Evolutionary conservation across 768 basidiomycete species (phyloP).

Genomic region (Rhizopogon salebrosus): DNA sequence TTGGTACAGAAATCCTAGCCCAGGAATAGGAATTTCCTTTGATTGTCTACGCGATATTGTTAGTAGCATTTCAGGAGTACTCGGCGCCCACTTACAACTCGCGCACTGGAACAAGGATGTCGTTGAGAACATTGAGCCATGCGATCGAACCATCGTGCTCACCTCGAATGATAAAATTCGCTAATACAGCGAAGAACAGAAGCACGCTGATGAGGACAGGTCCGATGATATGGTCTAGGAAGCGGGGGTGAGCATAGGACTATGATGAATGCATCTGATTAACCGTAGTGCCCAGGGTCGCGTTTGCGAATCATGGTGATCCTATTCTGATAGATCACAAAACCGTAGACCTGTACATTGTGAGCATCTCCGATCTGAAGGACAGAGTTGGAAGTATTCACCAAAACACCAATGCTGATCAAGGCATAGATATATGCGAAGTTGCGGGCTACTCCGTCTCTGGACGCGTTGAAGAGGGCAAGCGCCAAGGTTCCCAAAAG

Average conservation of each 20-base stretch:
- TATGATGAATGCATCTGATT: constrained; percentile 12
- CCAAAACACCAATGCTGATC: constrained; percentile 70
- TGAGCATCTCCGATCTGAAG: background rate
- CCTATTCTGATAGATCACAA: constrained; percentile 78
- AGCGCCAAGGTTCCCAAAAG: constrained; percentile 81
- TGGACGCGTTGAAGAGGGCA: constrained; percentile 84
- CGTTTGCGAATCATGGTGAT: constrained; percentile 87
- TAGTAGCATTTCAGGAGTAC: background rate
- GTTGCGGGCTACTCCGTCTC: constrained; percentile 51
- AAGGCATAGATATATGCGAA: constrained; percentile 83
- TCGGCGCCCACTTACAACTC: constrained; percentile 44
- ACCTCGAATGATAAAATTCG: constrained; percentile 88
- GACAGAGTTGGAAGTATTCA: constrained; percentile 17
- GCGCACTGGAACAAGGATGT: constrained; percentile 35
- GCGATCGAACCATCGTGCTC: constrained; percentile 20
- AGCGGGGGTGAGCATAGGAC: background rate
- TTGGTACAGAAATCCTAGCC: constrained; percentile 19
- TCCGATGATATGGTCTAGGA: constrained; percentile 71
- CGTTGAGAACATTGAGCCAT: constrained; percentile 4
- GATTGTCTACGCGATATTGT: constrained; percentile 16
- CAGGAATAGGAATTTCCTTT: constrained; percentile 24
- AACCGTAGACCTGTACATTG: constrained; percentile 69
- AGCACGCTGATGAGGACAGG: constrained; percentile 78
- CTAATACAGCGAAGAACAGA: constrained; percentile 83
- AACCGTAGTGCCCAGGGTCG: constrained; percentile 88